phyloP scores from a whole-genome alignment of 2,329 filamentous ascomycete species.

The Aspergillus ruber region DNA sequence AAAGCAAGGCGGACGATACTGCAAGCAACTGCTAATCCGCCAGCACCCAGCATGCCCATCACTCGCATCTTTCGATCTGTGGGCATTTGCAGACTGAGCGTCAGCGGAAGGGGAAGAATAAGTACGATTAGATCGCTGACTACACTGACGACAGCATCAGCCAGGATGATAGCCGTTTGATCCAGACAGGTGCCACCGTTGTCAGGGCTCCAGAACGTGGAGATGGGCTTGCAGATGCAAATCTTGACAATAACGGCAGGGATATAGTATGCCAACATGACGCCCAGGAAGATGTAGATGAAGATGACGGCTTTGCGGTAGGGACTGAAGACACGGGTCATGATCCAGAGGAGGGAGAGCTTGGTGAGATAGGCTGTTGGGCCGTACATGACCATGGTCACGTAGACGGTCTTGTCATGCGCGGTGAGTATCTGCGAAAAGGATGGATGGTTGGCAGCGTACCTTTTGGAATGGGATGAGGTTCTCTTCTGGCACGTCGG shows the following conservation, averaged over 20 bases:
- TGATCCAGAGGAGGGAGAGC: constrained; percentile 40
- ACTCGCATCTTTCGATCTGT: constrained; percentile 42
- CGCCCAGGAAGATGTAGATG: constrained; percentile 33
- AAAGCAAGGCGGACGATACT: constrained; percentile 23
- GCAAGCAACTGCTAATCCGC: constrained; percentile 27
- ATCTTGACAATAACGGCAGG: constrained; percentile 39
- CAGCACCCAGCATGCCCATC: constrained; percentile 44
- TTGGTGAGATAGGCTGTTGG: constrained; percentile 42
- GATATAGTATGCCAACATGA: constrained; percentile 37
- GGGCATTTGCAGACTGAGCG: constrained; percentile 41
- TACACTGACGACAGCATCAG: constrained; percentile 54
- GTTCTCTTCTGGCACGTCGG: constrained; percentile 25
- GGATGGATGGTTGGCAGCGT: neutral
- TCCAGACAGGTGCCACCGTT: constrained; percentile 19
- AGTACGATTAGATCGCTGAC: constrained; percentile 51
- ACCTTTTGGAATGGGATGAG: constrained; percentile 33
- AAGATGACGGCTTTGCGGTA: constrained; percentile 35
- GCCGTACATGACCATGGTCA: constrained; percentile 41
- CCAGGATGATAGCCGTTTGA: constrained; percentile 40
- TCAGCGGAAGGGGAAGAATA: constrained; percentile 44
- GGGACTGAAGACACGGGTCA: constrained; percentile 38
- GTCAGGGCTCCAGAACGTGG: constrained; percentile 33
- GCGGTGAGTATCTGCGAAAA: neutral
- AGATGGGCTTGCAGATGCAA: constrained; percentile 37
- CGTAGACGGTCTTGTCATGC: constrained; percentile 32